These are phyloP conservation scores for Arthroderma uncinatum DNA, from an alignment of 2,329 filamentous ascomycete genomes.

Conservation along the genomic window DNA sequence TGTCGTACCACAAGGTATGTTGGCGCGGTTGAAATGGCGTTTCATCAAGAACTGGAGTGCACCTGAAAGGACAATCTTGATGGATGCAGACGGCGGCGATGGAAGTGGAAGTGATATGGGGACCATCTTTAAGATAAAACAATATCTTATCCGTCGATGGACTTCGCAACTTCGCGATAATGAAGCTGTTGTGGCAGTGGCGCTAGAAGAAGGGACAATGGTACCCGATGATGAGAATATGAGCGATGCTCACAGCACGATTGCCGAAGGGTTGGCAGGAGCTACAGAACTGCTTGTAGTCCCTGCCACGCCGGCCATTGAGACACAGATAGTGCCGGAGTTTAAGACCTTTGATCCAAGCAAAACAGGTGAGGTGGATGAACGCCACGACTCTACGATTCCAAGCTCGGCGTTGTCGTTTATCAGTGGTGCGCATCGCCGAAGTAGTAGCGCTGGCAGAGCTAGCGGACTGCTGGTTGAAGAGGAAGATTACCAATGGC, in stretches of 20 bases:
- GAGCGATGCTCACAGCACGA: conserved; percentile 10
- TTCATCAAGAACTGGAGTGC: conserved; percentile 39
- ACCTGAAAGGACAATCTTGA: conserved; percentile 31
- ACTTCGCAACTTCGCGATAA: conserved; percentile 23
- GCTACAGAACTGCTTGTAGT: conserved; percentile 16
- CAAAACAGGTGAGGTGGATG: not conserved
- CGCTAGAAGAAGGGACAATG: conserved; percentile 14
- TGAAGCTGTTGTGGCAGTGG: not conserved
- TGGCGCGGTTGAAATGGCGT: conserved; percentile 38
- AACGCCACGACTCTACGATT: conserved; percentile 4
- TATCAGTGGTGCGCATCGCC: conserved; percentile 7
- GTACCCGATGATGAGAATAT: conserved; percentile 10
- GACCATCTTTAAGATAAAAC: conserved; percentile 29
- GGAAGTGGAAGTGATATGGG: conserved; percentile 24
- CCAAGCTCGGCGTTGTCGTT: conserved; percentile 1
- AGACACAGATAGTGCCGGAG: not conserved
- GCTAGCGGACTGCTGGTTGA: conserved; percentile 18
- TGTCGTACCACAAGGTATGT: conserved; percentile 31
- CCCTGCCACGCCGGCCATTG: conserved; percentile 14
- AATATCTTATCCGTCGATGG: conserved; percentile 32
- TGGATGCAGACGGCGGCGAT: conserved; percentile 19
- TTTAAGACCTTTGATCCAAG: not conserved
- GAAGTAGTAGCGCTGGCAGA: conserved; percentile 15
- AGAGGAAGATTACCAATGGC: conserved; percentile 20
- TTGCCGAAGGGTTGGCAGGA: conserved; percentile 17